Percentiles rank a stretch among this genome's conserved stretches.
Conservation (phyloP, 1,284 basidiomycete species). For the Malassezia slooffiae region DNA sequence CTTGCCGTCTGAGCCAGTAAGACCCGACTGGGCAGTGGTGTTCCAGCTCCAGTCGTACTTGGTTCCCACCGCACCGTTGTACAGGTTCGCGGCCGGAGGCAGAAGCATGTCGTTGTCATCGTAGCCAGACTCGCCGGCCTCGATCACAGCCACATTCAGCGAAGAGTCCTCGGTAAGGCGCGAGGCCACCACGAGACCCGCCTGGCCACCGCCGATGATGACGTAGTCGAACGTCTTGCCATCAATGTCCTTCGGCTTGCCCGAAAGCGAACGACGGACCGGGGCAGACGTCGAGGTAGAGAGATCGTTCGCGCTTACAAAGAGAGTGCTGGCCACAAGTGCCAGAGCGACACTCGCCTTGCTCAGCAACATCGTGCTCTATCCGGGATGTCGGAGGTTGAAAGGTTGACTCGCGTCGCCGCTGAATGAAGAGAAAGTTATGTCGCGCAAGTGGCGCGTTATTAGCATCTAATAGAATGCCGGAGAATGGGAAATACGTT, state of each 20-base stretch:
- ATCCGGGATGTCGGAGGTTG: too few relatives aligned
- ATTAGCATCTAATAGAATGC: too few relatives aligned
- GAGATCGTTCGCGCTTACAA: not conserved
- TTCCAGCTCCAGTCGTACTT: slow-evolving; percentile 31
- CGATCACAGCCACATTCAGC: slow-evolving; percentile 45
- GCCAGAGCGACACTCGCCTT: too few relatives aligned
- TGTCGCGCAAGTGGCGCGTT: too few relatives aligned
- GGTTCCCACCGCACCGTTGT: slow-evolving; percentile 23
- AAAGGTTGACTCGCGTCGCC: too few relatives aligned
- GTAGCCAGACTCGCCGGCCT: slow-evolving; percentile 50
- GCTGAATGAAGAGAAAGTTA: too few relatives aligned
- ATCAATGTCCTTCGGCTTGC: slow-evolving; percentile 9
- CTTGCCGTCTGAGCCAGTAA: slow-evolving; percentile 8
- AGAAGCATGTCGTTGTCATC: slow-evolving; percentile 17
- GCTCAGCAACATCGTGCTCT: too few relatives aligned
- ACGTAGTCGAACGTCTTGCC: slow-evolving; percentile 44
- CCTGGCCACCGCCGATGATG: slow-evolving; percentile 54
- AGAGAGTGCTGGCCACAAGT: too few relatives aligned
- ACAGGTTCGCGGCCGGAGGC: slow-evolving; percentile 25
- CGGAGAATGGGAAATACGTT: too few relatives aligned
- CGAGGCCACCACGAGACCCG: slow-evolving; percentile 32
- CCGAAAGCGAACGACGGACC: slow-evolving; percentile 3
- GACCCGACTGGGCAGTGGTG: slow-evolving; percentile 18
- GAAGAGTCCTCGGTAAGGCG: slow-evolving; percentile 29
- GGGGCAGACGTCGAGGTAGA: too few relatives aligned